Percentiles rank a stretch among this genome's conserved stretches.
Conservation (phyloP, 495 filamentous ascomycete species). For the Penicillium diatomitis region DNA sequence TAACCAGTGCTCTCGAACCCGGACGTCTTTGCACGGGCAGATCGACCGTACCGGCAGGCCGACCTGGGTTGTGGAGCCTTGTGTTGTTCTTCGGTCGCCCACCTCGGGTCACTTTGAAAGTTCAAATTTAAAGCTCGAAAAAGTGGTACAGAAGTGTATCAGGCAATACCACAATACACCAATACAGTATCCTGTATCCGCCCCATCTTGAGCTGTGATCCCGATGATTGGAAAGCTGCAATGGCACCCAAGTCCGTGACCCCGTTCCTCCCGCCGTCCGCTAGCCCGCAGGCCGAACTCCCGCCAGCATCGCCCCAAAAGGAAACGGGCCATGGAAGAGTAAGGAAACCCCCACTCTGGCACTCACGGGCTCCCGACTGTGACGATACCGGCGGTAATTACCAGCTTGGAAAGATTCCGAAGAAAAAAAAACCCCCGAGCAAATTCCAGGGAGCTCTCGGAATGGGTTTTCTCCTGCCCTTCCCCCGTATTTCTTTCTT, state of each 20-base stretch:
- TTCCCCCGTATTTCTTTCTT: conserved; percentile 5
- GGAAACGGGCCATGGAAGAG: neutral
- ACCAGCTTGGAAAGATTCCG: conserved; percentile 8
- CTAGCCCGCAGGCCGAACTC: neutral
- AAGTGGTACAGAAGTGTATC: too few species aligned
- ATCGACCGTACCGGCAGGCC: conserved; percentile 12
- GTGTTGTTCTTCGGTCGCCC: too few species aligned
- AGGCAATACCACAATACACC: too few species aligned
- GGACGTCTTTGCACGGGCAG: too few species aligned
- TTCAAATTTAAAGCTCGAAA: too few species aligned
- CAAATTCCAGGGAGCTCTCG: conserved; percentile 11
- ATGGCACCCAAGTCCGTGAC: neutral
- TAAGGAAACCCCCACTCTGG: too few species aligned
- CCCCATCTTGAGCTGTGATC: too few species aligned
- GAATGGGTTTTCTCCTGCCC: conserved; percentile 2
- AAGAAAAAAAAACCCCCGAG: conserved; percentile 7
- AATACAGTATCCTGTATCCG: too few species aligned
- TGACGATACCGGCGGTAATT: conserved; percentile 31
- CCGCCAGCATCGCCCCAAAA: neutral
- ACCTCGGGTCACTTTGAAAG: too few species aligned
- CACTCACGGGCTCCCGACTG: conserved; percentile 7
- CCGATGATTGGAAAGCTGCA: too few species aligned
- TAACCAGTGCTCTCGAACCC: too few species aligned
- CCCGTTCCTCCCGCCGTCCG: neutral
- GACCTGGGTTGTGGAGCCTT: neutral